Base-by-base conservation (phyloP, 2,329 filamentous ascomycete species). In the Phyllosticta ampelicida region DNA sequence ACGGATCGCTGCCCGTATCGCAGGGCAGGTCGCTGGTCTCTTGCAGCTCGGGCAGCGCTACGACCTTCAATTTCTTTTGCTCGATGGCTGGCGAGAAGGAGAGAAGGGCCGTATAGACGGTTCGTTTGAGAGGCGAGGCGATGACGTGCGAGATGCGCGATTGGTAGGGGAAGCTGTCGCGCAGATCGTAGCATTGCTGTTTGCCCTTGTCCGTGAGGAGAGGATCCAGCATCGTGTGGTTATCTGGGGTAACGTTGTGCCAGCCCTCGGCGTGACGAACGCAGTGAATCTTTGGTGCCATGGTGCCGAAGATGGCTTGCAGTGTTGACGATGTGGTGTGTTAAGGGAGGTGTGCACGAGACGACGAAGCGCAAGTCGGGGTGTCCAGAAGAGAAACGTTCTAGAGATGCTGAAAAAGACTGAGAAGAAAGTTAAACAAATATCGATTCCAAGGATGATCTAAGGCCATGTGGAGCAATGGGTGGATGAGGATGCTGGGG, bases 101-200 rank as follows among this genome's bases (percentile, higher is more conserved):
- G 56, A 82, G 74, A 49, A 90, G 77, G 23, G 86, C 84, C 1
- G 90, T 95, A 71, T 87, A 82, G 53, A 95, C 75, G 1, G 90
- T 92, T 62, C 89, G 83, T 58, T 85, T 84, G 65, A 95, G 79
- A 9, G 89, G 89, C 0, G 87, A 92, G 50, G 88, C 84, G 16
- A 89, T 79, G n/a, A 94, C 78, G 65, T 86, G 79, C 5, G 85
- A 85, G 67, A 92, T 74, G 3, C 62, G 61, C 13, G 63, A 48
- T 50, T 68, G 86, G 70, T 81, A 72, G 10, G 86, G 82, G 69
- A 95, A 95, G 48, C 78, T 72, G 61, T 77, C 74, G 68, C 87
- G 55, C 10, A 60, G 52, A 36, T 30, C 23, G 63, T 62, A 16
- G 75, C 69, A 92, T 77, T 95, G 89, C 62, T 82, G 65, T 66